These are phyloP conservation scores for Elymus sibiricus DNA, from an alignment of 176 grass and related monocot species.

Conservation along the genomic window DNA sequence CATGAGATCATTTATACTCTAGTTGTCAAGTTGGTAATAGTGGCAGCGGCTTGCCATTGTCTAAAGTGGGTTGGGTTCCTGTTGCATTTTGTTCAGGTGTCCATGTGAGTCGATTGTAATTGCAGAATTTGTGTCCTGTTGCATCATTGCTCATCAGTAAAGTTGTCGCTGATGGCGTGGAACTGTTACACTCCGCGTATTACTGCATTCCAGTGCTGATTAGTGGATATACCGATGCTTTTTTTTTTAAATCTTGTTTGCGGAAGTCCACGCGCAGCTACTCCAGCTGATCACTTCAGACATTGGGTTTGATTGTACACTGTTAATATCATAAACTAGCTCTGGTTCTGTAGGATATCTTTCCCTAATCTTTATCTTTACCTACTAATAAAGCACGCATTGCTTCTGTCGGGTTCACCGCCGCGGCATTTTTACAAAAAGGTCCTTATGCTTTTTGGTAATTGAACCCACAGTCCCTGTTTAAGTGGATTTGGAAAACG, in stretches of 20 bases:
- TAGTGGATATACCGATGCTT: not conserved
- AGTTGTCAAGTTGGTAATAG: not conserved
- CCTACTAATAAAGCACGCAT: no score
- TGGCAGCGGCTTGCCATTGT: conserved; percentile 43
- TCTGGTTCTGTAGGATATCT: no score
- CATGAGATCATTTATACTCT: not conserved
- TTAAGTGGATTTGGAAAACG: no score
- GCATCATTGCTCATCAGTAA: conserved; percentile 3
- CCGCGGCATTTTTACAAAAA: no score
- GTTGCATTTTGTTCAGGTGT: conserved; percentile 21
- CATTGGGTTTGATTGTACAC: no score
- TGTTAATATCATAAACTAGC: no score
- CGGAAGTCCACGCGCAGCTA: not conserved
- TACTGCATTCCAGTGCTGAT: not conserved
- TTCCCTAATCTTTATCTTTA: no score
- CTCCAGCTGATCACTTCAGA: no score
- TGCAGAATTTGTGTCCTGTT: not conserved
- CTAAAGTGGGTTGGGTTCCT: conserved; percentile 6
- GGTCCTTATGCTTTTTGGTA: no score
- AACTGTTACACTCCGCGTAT: not conserved
- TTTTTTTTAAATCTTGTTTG: not conserved
- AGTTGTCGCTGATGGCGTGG: not conserved
- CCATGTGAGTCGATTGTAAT: conserved; percentile 8
- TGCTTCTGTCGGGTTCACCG: no score
- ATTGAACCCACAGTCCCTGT: no score